Base-by-base conservation (phyloP, 768 basidiomycete species). In the Cystofilobasidium bisporidii region DNA sequence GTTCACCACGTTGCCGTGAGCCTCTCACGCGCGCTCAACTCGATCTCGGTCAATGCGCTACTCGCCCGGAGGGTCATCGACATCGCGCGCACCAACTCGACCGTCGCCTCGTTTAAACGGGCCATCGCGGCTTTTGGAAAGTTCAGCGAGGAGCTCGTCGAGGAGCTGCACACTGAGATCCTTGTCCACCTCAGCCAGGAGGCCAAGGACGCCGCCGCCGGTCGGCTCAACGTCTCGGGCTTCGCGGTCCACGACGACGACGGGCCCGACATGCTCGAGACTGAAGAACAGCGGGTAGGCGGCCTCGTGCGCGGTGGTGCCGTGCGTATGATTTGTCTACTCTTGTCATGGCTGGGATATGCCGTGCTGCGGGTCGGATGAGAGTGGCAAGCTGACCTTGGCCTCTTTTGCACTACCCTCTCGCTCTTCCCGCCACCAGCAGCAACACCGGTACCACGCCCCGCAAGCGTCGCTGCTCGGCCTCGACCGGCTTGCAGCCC, bases 401-500 rank as follows among this genome's bases (percentile, higher is more conserved):
- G 36, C 12, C 36, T 12, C 12, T 5, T 12, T 20, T 63, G 50
- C 56, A 33, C 28, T 26, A 40, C 24, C 4, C 2, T 30, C 22
- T 11, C 9, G 48, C 28, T n/a, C n/a, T n/a, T n/a, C n/a, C n/a
- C n/a, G n/a, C n/a, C n/a, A n/a, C n/a, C n/a, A n/a, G n/a, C 71
- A 91, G 89, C 81, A 80, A 76, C 90, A 94, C 72, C 85, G 90
- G 89, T 2, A 83, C 83, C 8, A 85, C 82, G 85, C 86, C 15
- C 88, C 89, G 0, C 81, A 89, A 57, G 78, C 83, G 0, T 96
- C 93, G 8, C 73, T 89, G 4, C 83, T 97, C 0, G 93, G 94
- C 4, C 81, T 98, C 9, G 93, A 99, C 74, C 83, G 82, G 30
- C 81, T 98, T 2, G 96, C 96, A 0, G 84, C 83, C 58, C 91